These are phyloP conservation scores for Obelidium mucronatum DNA, from an alignment of 192 early-diverging fungal species.

Conservation along the genomic window DNA sequence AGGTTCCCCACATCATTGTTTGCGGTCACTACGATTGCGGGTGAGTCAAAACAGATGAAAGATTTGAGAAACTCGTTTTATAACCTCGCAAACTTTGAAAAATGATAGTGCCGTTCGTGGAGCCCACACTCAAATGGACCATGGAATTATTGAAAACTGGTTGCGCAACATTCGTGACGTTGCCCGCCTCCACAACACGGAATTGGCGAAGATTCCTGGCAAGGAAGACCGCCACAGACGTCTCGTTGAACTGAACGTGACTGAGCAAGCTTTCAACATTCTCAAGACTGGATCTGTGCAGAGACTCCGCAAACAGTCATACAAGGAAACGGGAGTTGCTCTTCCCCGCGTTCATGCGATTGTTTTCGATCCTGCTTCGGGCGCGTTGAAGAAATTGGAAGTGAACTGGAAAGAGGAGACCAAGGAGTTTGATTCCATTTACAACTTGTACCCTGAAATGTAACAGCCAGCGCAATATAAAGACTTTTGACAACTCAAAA, in stretches of 20 bases:
- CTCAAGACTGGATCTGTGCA: slow-evolving; percentile 33
- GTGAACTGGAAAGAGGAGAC: slow-evolving; percentile 30
- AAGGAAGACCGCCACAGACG: slow-evolving; percentile 41
- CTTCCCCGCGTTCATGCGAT: slow-evolving; percentile 23
- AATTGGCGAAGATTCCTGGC: slow-evolving; percentile 51
- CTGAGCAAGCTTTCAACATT: slow-evolving; percentile 29
- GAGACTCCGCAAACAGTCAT: slow-evolving; percentile 1
- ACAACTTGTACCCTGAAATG: slow-evolving; percentile 29
- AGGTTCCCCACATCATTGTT: slow-evolving; percentile 88
- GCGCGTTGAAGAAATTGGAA: slow-evolving; percentile 25
- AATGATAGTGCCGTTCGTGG: slow-evolving; percentile 24
- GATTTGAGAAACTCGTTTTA: no score
- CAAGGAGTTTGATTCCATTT: slow-evolving; percentile 35
- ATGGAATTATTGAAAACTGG: slow-evolving; percentile 86
- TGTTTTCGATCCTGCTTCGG: slow-evolving; percentile 31
- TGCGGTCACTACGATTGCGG: slow-evolving; percentile 65
- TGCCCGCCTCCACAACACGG: slow-evolving; percentile 63
- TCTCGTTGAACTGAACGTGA: slow-evolving; percentile 69
- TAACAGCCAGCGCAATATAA: neutral
- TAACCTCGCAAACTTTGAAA: no score
- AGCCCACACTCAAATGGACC: slow-evolving; percentile 32
- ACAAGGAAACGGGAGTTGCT: slow-evolving; percentile 19
- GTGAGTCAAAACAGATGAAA: no score
- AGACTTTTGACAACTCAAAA: neutral
- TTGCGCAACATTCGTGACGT: slow-evolving; percentile 86